Evolutionary conservation across 768 basidiomycete genomes (phyloP).

Genomic region (Gymnopilus junonius): DNA sequence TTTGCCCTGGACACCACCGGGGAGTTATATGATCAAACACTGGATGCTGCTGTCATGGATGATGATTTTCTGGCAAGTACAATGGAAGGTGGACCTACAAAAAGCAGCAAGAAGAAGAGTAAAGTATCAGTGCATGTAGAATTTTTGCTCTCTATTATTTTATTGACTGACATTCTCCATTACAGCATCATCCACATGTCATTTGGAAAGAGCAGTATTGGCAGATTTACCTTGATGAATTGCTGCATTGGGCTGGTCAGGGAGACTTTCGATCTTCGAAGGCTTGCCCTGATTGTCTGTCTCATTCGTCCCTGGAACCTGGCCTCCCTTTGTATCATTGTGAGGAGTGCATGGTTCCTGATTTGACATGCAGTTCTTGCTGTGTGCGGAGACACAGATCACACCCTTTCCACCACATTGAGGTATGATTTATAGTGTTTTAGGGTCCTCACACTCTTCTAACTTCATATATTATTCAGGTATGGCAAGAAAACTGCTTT

Average conservation of each 20-base stretch:
- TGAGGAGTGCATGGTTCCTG: not conserved
- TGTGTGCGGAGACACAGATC: constrained; percentile 1
- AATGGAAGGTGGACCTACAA: too few relatives aligned
- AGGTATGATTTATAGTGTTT: not conserved
- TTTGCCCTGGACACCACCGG: not conserved
- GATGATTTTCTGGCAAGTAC: not conserved
- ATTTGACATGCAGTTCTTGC: not conserved
- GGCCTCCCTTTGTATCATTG: not conserved
- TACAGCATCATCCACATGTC: not conserved
- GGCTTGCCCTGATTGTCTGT: not conserved
- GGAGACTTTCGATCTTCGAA: not conserved
- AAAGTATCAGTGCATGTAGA: too few relatives aligned
- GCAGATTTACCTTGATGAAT: not conserved
- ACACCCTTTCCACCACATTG: not conserved
- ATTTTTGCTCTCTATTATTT: too few relatives aligned
- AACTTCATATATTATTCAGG: not conserved
- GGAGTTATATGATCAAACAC: not conserved
- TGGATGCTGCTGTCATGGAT: not conserved
- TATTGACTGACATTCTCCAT: too few relatives aligned
- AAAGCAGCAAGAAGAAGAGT: too few relatives aligned
- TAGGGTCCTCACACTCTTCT: not conserved
- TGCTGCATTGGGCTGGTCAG: not conserved
- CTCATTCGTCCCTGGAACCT: not conserved
- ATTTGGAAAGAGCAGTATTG: not conserved
- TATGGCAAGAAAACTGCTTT: not conserved